Conservation (phyloP, 2,329 filamentous ascomycete genomes). For the Paramyrothecium sp. region DNA sequence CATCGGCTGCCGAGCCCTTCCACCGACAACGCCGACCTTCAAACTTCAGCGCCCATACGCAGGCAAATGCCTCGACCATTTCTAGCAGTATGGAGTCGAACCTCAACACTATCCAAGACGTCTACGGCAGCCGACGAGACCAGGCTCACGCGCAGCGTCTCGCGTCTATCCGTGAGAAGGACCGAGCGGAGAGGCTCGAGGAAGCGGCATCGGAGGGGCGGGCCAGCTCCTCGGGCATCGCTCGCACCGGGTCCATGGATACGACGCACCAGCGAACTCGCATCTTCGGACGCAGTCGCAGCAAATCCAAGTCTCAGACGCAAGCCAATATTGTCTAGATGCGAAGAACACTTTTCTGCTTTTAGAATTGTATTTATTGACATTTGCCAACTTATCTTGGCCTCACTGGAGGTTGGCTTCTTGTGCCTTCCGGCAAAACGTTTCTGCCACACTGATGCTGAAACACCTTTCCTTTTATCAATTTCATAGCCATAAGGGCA, state of each 20-base stretch:
- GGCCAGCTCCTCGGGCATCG: slow-evolving; percentile 25
- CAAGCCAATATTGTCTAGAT: slow-evolving; percentile 25
- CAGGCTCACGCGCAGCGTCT: slow-evolving; percentile 31
- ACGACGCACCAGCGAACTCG: slow-evolving; percentile 23
- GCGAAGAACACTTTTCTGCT: not conserved
- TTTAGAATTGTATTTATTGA: not conserved
- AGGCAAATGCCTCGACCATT: slow-evolving; percentile 11
- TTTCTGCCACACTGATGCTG: not conserved
- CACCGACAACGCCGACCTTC: slow-evolving; percentile 10
- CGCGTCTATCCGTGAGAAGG: slow-evolving; percentile 36
- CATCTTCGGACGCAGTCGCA: slow-evolving; percentile 25
- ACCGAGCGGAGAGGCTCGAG: slow-evolving; percentile 24
- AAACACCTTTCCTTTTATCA: not conserved
- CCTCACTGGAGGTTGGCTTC: no score
- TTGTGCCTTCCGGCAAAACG: not conserved
- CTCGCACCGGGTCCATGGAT: slow-evolving; percentile 17
- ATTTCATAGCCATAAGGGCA: not conserved
- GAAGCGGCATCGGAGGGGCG: slow-evolving; percentile 17
- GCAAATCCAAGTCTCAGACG: slow-evolving; percentile 22
- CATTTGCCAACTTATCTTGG: not conserved
- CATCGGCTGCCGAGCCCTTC: slow-evolving; percentile 2
- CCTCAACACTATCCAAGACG: slow-evolving; percentile 42
- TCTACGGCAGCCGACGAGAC: slow-evolving; percentile 42
- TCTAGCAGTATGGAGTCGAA: slow-evolving; percentile 25
- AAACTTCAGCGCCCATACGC: slow-evolving; percentile 11